Evolutionary conservation across 2,329 filamentous ascomycete species (phyloP), one percentile per base, ranked within the genome.

Genomic region (Nannizzia gypsea): DNA sequence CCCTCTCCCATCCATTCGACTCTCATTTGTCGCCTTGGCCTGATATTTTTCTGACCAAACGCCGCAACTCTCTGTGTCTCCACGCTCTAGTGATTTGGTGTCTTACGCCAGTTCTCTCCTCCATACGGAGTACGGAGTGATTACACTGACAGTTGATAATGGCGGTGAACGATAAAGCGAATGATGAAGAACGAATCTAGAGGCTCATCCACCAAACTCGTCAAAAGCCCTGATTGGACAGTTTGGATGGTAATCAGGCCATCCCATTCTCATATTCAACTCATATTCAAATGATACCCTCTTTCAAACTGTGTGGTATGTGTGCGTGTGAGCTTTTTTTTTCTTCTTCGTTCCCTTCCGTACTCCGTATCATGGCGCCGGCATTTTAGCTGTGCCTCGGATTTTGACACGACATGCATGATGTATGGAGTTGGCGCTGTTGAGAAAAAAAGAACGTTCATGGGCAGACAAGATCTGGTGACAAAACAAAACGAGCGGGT

Each of bases 81-180:
- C 48, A 54, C 48, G 48, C 48, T 54, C 48, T 54, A 54, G 26
- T 17, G 48, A 54, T 54, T 54, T 26, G 48, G 48, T 48, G 44
- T 34, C 48, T 54, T 17, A 54, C 48, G 13, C 48, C 48, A 31
- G 48, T 54, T 54, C 48, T 54, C 48, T 13, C 44, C 13, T 17
- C 48, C 48, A 26, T 17, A 50, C 48, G 26, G 1, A 0, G 20
- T 44, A 5, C 11, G 5, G 3, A n/a, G 40, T 26, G n/a, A 9
- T 22, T 26, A 20, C 44, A 50, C 26, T 20, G 48, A 34, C 11
- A 26, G 34, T 54, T 26, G 48, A 54, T 54, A 54, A 34, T 54
- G 48, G 48, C 48, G 48, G 48, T 54, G 48, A 54, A 31, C 34
- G 8, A 15, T 24, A 54, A 8, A 24, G 48, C 15, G 48, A 54